Base-by-base conservation (phyloP, 106 monocot genomes). In the Allium sativum region DNA sequence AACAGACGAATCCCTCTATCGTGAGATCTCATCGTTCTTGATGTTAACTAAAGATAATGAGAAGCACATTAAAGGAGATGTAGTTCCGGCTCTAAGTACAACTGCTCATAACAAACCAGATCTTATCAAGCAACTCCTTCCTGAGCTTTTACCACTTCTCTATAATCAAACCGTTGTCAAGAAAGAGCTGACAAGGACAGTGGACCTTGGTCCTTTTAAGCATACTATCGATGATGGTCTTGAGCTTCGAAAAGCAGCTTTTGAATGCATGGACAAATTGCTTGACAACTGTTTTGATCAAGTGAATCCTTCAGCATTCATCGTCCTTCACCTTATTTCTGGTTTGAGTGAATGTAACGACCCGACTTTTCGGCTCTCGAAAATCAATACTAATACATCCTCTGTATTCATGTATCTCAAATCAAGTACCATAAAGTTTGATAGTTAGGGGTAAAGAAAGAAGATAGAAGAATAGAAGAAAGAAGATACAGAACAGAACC, bases 41-140 rank as follows among this genome's bases (percentile, higher is more conserved):
- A 82, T 91, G 91, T 78, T 98, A 31, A 98, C 91, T 58, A 88
- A 88, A 66, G 96, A 98, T 68, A 68, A 41, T 65, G 96, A 98
- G 16, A 78, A 98, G 96, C 96, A 88, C 82, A 91, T 98, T 66
- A 77, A 91, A 59, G 79, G 91, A 40, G 96, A 91, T 70, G 84
- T 88, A 67, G 96, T 98, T 18, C 58, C 91, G 58, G 91, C 96
- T 61, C 66, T 98, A 45, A 87, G 82, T 74, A 98, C 96, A 18
- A 87, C 91, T 71, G 96, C 87, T 57, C 96, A 98, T 71, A 91
- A 98, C 64, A 98, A 98, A 75, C 91, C 96, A 74, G 88, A 77
- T 75, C 74, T 98, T 59, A 85, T 98, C 46, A 98, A 98, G 56
- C 82, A 74, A 16, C 91, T 91, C 74, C 91, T 98, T 78, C 78